phyloP scores from a whole-genome alignment of 2,329 filamentous ascomycete genomes.

The Colletotrichum sp. region DNA sequence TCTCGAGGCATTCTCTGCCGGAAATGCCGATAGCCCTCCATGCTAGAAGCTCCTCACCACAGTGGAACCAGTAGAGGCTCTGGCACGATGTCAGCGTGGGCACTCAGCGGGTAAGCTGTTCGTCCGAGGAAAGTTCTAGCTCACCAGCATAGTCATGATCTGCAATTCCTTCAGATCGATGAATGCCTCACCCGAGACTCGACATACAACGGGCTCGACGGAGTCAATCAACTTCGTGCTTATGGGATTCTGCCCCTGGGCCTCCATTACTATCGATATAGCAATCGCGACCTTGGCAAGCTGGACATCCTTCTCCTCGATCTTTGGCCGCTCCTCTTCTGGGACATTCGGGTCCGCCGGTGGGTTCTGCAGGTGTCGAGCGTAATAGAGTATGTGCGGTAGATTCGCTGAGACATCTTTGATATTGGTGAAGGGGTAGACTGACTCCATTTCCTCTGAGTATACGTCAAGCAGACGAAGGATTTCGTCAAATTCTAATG shows the following conservation, averaged over 20 bases:
- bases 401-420: constrained; percentile 28
- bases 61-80: constrained; percentile 49
- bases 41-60: constrained; percentile 53
- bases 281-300: constrained; percentile 39
- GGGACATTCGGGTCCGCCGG: background rate
- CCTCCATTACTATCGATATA: constrained; percentile 35
- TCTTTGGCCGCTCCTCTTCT: background rate
- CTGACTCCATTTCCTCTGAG: constrained; percentile 43
- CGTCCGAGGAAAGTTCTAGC: background rate
- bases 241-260: constrained; percentile 32
- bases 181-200: constrained; percentile 27
- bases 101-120: background rate
- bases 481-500: constrained; percentile 27
- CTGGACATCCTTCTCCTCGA: constrained; percentile 31
- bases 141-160: constrained; percentile 33
- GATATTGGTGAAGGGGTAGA: constrained; percentile 38
- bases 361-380: constrained; percentile 14
- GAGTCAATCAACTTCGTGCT: constrained; percentile 32
- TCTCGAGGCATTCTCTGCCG: constrained; percentile 49
- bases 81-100: constrained; percentile 7
- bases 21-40: constrained; percentile 54
- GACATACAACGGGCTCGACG: constrained; percentile 31
- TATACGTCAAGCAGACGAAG: constrained; percentile 38
- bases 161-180: constrained; percentile 39
- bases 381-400: constrained; percentile 29